Conservation (phyloP, 1,139 yeast species). For the Meyerozyma sp. region DNA sequence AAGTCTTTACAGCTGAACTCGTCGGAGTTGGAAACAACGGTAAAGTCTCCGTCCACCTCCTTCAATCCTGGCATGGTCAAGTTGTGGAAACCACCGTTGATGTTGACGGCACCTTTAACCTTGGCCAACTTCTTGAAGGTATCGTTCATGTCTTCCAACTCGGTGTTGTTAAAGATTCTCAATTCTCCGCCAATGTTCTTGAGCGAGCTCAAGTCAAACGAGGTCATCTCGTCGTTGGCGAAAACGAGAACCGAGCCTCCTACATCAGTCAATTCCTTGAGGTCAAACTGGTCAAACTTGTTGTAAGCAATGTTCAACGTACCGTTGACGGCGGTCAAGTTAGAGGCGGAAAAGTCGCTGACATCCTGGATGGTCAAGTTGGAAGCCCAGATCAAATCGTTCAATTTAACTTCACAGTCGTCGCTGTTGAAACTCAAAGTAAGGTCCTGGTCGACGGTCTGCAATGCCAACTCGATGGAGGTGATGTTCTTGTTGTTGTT, state of each 20-base stretch:
- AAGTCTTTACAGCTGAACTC: conserved; percentile 36
- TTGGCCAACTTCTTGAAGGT: conserved; percentile 27
- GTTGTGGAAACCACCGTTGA: conserved; percentile 35
- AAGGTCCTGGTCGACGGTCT: conserved; percentile 30
- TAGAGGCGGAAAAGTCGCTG: conserved; percentile 22
- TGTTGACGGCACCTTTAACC: conserved; percentile 40
- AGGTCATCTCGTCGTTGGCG: conserved; percentile 38
- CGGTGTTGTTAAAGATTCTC: conserved; percentile 38
- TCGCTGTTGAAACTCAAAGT: conserved; percentile 42
- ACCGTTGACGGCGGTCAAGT: conserved; percentile 39
- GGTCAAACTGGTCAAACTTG: conserved; percentile 27
- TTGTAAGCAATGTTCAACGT: conserved; percentile 38
- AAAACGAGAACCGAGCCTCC: conserved; percentile 40
- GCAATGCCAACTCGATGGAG: conserved; percentile 30
- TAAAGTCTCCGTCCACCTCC: conserved; percentile 42
- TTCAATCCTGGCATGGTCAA: conserved; percentile 33
- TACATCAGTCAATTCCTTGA: conserved; percentile 26
- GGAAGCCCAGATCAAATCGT: conserved; percentile 37
- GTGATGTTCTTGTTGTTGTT: conserved; percentile 45
- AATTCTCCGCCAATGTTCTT: conserved; percentile 40
- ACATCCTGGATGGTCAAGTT: conserved; percentile 44
- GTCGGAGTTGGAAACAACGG: conserved; percentile 30
- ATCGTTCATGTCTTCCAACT: conserved; percentile 27
- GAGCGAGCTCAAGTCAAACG: conserved; percentile 24
- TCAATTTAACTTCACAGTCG: conserved; percentile 33